phyloP scores from a whole-genome alignment of 2,329 filamentous ascomycete species.

The Phialocephala sp. region DNA sequence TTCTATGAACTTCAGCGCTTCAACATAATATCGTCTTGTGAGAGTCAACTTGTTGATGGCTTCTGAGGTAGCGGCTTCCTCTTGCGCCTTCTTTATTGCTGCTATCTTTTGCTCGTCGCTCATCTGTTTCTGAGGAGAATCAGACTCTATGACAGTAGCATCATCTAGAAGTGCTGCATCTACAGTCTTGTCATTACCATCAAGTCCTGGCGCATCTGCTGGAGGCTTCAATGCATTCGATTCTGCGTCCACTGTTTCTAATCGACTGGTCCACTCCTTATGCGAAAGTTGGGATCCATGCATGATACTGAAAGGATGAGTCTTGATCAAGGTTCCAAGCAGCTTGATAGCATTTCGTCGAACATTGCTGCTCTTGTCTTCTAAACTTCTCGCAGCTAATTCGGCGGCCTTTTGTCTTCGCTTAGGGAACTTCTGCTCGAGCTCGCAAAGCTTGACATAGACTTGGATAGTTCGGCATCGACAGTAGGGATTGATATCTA shows the following conservation, averaged over 20 bases:
- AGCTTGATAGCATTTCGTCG: slow-evolving; percentile 94
- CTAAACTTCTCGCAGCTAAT: slow-evolving; percentile 84
- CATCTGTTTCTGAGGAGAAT: slow-evolving; percentile 73
- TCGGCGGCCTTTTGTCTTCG: slow-evolving; percentile 86
- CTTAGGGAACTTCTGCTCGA: slow-evolving; percentile 97
- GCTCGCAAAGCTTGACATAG: slow-evolving; percentile 86
- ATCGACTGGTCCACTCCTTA: slow-evolving; percentile 82
- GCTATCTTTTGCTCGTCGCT: slow-evolving; percentile 79
- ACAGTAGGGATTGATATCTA: slow-evolving; percentile 97
- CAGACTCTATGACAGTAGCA: slow-evolving; percentile 76
- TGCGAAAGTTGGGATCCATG: slow-evolving; percentile 85
- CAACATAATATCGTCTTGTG: slow-evolving; percentile 89
- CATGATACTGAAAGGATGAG: slow-evolving; percentile 91
- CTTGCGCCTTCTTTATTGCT: slow-evolving; percentile 77
- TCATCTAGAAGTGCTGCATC: slow-evolving; percentile 85
- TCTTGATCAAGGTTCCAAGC: slow-evolving; percentile 85
- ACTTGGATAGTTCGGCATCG: slow-evolving; percentile 91
- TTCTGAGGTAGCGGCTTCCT: slow-evolving; percentile 88
- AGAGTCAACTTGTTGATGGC: slow-evolving; percentile 86
- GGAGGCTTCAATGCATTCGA: slow-evolving; percentile 83
- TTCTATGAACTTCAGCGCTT: slow-evolving; percentile 92
- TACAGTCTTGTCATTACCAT: slow-evolving; percentile 70
- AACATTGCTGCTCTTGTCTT: slow-evolving; percentile 98
- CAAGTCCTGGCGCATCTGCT: slow-evolving; percentile 73
- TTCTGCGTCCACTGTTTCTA: slow-evolving; percentile 84